phyloP scores from a whole-genome alignment of 768 basidiomycete species.

The Agaricus bisporus region DNA sequence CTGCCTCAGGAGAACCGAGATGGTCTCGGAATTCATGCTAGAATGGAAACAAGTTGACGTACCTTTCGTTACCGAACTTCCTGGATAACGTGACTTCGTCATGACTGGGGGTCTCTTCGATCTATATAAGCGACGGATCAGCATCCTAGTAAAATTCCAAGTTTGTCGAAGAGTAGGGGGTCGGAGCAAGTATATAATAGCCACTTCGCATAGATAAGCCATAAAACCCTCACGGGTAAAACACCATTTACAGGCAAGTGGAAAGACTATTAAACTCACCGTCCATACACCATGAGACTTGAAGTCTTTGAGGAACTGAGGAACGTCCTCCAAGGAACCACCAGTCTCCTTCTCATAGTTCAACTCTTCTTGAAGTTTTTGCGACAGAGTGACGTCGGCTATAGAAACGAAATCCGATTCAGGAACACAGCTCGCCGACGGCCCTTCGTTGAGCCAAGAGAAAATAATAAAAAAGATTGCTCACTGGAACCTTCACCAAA shows the following conservation, averaged over 20 bases:
- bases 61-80: constrained; percentile 89
- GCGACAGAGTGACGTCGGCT: constrained; percentile 72
- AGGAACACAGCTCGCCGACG: neutral
- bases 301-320: constrained; percentile 79
- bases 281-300: constrained; percentile 71
- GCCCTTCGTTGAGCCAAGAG: neutral
- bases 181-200: neutral
- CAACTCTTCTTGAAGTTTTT: constrained; percentile 78
- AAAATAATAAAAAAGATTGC: constrained; percentile 16
- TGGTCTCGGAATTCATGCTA: neutral
- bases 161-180: neutral
- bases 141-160: neutral
- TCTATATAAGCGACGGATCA: constrained; percentile 30
- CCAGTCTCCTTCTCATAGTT: constrained; percentile 73
- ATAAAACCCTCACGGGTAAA: no score
- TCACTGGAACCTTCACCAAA: constrained; percentile 41
- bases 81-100: constrained; percentile 83
- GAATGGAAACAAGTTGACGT: constrained; percentile 21
- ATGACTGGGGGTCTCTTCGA: constrained; percentile 62
- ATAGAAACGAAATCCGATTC: constrained; percentile 1
- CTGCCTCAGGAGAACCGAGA: neutral
- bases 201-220: no score
- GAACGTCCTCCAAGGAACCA: constrained; percentile 27
- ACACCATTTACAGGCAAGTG: no score
- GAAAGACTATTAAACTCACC: constrained; percentile 32